Conservation (phyloP, 1,284 basidiomycete genomes). For the Ustilago tritici region DNA sequence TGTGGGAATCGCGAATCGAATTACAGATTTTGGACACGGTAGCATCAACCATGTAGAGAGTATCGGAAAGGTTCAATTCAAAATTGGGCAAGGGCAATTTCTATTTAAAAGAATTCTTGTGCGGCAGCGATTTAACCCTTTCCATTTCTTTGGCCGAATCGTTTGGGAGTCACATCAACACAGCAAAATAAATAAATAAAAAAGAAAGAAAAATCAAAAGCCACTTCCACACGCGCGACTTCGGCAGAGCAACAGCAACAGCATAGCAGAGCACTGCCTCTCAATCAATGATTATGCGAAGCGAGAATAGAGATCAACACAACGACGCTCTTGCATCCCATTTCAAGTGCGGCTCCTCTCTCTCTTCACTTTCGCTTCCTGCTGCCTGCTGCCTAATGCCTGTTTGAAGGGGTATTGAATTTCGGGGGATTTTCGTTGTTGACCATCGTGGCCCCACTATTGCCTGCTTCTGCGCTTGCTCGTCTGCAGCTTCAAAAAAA, state of each 20-base stretch:
- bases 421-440: constrained; percentile 1
- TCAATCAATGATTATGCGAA: not conserved
- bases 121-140: not conserved
- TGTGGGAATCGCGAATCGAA: not conserved
- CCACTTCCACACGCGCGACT: not conserved
- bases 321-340: not conserved
- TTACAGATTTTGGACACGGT: not conserved
- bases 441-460: constrained; percentile 12
- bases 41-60: not conserved
- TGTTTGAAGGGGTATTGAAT: not conserved
- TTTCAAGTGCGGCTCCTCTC: constrained; percentile 5
- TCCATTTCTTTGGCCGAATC: not conserved
- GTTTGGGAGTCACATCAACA: not conserved
- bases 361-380: too few relatives aligned
- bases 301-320: constrained; percentile 2
- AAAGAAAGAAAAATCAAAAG: not conserved
- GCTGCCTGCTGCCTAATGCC: not conserved
- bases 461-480: not conserved
- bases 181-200: not conserved
- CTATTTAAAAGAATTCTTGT: constrained; percentile 1
- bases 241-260: not conserved
- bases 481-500: not conserved
- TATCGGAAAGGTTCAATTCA: constrained; percentile 6
- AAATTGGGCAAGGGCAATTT: not conserved
- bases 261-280: not conserved